These are phyloP conservation scores for Neurospora tetrasperma DNA, from an alignment of 495 filamentous ascomycete genomes.

Conservation along the genomic window DNA sequence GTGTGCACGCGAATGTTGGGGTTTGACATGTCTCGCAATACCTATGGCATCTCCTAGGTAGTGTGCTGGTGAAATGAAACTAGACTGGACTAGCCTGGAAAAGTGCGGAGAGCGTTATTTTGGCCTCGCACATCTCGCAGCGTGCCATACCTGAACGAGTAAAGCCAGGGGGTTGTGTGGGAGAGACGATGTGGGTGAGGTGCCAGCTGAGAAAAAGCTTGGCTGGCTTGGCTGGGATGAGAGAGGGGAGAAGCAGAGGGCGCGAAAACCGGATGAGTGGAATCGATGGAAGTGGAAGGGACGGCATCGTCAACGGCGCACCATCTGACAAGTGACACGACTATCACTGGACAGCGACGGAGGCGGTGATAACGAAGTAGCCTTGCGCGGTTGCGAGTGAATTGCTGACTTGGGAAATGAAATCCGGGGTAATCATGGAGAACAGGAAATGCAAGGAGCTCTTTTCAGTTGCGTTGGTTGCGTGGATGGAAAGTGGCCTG, in stretches of 20 bases:
- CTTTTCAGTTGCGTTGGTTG: not conserved
- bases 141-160: not conserved
- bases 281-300: not conserved
- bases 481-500: not conserved
- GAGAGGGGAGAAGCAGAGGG: not conserved
- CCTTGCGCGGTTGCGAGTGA: not conserved
- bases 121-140: not conserved
- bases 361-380: not conserved
- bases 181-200: not conserved
- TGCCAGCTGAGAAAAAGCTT: not conserved
- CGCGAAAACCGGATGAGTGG: not conserved
- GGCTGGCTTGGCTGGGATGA: not conserved
- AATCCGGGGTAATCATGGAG: not conserved
- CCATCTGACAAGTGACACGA: not conserved
- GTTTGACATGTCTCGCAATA: not conserved
- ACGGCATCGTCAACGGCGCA: not conserved
- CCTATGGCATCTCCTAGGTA: not conserved
- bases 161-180: not conserved
- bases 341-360: not conserved
- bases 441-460: not conserved
- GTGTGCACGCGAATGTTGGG: not conserved
- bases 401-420: not conserved
- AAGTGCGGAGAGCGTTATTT: not conserved
- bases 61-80: not conserved
- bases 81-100: not conserved